Base-by-base conservation (phyloP, 345 rosid genomes). In the Euclidium syriacum region DNA sequence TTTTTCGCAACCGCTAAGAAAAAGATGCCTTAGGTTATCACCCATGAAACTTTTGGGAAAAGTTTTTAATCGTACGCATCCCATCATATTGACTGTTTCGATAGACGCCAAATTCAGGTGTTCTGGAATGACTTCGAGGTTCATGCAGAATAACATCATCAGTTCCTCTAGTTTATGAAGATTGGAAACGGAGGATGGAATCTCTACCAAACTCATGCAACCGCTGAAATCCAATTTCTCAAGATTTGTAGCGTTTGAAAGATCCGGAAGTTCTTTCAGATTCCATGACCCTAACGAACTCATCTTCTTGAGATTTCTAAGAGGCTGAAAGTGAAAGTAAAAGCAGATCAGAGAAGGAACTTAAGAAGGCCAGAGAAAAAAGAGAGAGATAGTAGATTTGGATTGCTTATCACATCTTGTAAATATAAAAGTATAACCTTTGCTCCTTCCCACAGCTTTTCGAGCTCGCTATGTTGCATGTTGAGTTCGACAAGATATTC, bases 361-460 rank as follows among this genome's bases (percentile, higher is more conserved):
- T n/a, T n/a, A n/a, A 9, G 48, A 64, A 63, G 7, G n/a, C n/a
- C 14, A 6, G n/a, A n/a, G n/a, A 16, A 11, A 16, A 11, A 30
- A 15, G 1, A n/a, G n/a, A n/a, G n/a, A n/a, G n/a, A n/a, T n/a
- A n/a, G 30, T 3, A 27, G 30, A 27, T 6, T 3, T n/a, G n/a
- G n/a, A n/a, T n/a, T n/a, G n/a, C n/a, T n/a, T n/a, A n/a, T n/a
- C n/a, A n/a, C n/a, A n/a, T n/a, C n/a, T n/a, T n/a, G n/a, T n/a
- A n/a, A n/a, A n/a, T n/a, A n/a, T 1, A 44, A 16, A 4, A n/a
- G 3, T 4, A 3, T 27, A 27, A 71, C 71, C 51, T 49, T 49
- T 7, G 5, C 18, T 50, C 47, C 43, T 18, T 18, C 15, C 72
- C 72, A 72, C 0, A 72, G 29, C 23, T 58, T 41, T 39, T 65